Percentiles rank a stretch among this genome's conserved stretches.
Evolutionary conservation across 1,284 basidiomycete species (phyloP).

Genomic region (Marasmius sp.): DNA sequence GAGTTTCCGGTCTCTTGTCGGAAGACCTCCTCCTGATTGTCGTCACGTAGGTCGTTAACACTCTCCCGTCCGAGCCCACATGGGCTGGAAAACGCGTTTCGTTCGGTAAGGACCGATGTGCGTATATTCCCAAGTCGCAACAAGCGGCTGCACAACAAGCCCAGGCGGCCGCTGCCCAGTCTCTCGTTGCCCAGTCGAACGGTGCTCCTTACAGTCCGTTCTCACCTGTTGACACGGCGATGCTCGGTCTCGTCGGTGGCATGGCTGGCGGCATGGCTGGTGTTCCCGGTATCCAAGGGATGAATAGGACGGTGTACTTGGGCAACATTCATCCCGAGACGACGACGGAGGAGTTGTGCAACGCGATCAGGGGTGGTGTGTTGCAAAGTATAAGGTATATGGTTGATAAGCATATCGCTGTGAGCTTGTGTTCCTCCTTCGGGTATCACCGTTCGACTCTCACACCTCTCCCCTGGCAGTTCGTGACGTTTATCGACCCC

Average conservation of each 20-base stretch:
- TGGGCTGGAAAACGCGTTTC: slow-evolving; percentile 96
- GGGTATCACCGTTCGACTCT: slow-evolving; percentile 1
- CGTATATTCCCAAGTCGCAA: slow-evolving; percentile 90
- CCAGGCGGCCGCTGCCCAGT: slow-evolving; percentile 80
- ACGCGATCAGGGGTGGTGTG: slow-evolving; percentile 89
- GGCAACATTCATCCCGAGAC: slow-evolving; percentile 95
- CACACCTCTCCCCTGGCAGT: slow-evolving; percentile 44
- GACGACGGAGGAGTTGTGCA: slow-evolving; percentile 89
- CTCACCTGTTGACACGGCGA: slow-evolving; percentile 53
- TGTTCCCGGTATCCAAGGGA: slow-evolving; percentile 39
- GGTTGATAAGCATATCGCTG: slow-evolving; percentile 93
- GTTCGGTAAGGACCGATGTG: slow-evolving; percentile 94
- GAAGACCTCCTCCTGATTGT: slow-evolving; percentile 1
- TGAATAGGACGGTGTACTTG: slow-evolving; percentile 90
- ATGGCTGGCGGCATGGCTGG: slow-evolving; percentile 23
- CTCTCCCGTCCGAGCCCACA: slow-evolving; percentile 81
- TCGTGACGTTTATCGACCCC: slow-evolving; percentile 89
- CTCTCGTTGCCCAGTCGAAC: slow-evolving; percentile 62
- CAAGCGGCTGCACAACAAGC: slow-evolving; percentile 82
- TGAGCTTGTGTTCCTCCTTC: slow-evolving; percentile 40
- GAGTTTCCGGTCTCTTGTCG: slow-evolving; percentile 11
- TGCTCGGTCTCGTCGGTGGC: slow-evolving; percentile 7
- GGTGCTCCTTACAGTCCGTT: slow-evolving; percentile 56
- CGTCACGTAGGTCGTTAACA: slow-evolving; percentile 74
- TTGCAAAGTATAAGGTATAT: slow-evolving; percentile 89